Evolutionary conservation across 768 basidiomycete genomes (phyloP).

Genomic region (Crassisporium funariophilum): DNA sequence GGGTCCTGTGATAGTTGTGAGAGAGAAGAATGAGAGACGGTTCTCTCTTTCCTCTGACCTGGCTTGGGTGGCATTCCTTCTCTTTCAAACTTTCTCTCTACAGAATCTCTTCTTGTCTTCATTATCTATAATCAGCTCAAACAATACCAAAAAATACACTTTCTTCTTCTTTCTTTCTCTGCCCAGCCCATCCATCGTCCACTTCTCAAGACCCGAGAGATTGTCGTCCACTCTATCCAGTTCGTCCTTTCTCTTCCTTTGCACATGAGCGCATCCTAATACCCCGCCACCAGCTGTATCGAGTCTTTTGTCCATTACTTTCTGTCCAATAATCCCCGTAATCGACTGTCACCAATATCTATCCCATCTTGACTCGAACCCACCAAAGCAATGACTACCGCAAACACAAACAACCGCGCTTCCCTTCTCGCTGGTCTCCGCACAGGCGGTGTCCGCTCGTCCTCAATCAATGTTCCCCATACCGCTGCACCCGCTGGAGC

Average conservation of each 20-base stretch:
- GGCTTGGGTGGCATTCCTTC: conserved; percentile 36
- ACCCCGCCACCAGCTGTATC: conserved; percentile 31
- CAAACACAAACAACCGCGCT: conserved; percentile 63
- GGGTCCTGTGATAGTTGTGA: no score
- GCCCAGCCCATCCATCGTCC: conserved; percentile 21
- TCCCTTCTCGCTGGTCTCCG: conserved; percentile 88
- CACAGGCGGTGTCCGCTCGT: conserved; percentile 87
- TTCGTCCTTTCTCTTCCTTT: conserved; percentile 19
- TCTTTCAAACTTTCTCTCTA: conserved; percentile 18
- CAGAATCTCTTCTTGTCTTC: conserved; percentile 33
- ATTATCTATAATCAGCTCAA: conserved; percentile 26
- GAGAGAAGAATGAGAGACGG: no score
- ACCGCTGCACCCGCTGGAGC: conserved; percentile 64
- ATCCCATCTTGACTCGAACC: conserved; percentile 26
- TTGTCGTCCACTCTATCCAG: conserved; percentile 16
- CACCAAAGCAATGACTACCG: conserved; percentile 46
- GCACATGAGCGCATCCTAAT: conserved; percentile 17
- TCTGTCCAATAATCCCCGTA: conserved; percentile 40
- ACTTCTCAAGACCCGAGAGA: conserved; percentile 16
- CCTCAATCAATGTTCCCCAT: conserved; percentile 62
- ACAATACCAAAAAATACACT: conserved; percentile 23
- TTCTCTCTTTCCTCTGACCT: conserved; percentile 34
- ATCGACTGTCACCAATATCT: conserved; percentile 31
- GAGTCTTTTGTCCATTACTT: conserved; percentile 32
- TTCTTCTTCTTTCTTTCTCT: conserved; percentile 23